Base-by-base conservation (phyloP, 192 early-diverging fungal genomes). In the Glomus cerebriforme region DNA sequence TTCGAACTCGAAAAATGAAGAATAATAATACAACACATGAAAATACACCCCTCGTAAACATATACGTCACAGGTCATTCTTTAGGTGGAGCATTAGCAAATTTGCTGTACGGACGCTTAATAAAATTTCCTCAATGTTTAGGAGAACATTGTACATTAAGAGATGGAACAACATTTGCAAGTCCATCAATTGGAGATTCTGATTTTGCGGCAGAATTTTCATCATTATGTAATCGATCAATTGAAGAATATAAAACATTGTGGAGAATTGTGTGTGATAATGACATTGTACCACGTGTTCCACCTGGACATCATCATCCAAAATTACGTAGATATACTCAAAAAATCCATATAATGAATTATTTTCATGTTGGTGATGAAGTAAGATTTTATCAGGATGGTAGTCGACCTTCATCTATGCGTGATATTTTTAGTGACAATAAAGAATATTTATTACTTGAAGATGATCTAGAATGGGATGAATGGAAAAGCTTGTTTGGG, bases 51-150 rank as follows among this genome's bases (percentile, higher is more conserved):
- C 2, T 12, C 0, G 75, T 88, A 19, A 84, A 87, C 31, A 63
- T 89, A 5, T 89, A 87, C 85, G 60, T 89, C 9, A 85, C 88
- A 5, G 88, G 88, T 10, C 88, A 89, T 75, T 89, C 88, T 15
- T 75, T 89, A 13, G 88, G 88, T 22, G 84, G 81, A 37, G 89
- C 87, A 1, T 65, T 88, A 31, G 80, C 83, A 1, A 81, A 79
- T 2, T 69, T 88, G 22, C 76, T 85, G 1, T 85, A 85, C 81
- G 80, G 85, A 15, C 77, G 86, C 4, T 84, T 82, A 62, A 73
- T 88, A 26, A 79, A 86, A 66, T 78, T 81, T 3, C 65, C 86
- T 2, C 62, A 77, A 22, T 70, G 67, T 26, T 37, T 71, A 24
- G 45, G 26, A 10, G n/a, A 34, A 34, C 7, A 67, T 37, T 69